Conservation (phyloP, 2,329 filamentous ascomycete species). For the Arthroderma sp. region DNA sequence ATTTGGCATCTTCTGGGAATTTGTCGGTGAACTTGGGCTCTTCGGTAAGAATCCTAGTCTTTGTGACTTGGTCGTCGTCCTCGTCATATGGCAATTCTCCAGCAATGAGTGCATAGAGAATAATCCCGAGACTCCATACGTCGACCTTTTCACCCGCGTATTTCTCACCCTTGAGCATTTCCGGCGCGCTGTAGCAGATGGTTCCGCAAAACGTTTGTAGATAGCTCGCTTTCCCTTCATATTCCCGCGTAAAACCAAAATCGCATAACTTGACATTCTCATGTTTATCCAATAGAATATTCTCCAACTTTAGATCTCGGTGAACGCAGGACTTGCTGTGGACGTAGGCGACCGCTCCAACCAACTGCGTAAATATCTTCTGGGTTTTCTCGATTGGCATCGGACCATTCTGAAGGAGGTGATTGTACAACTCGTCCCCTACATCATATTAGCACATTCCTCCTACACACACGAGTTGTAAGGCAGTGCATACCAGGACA, state of each 20-base stretch:
- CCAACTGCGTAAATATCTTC: slow-evolving; percentile 89
- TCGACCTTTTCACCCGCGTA: slow-evolving; percentile 97
- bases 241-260: slow-evolving; percentile 95
- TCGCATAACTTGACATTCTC: slow-evolving; percentile 97
- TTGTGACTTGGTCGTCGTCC: slow-evolving; percentile 79
- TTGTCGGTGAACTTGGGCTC: slow-evolving; percentile 77
- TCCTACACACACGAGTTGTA: background rate
- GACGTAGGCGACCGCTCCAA: slow-evolving; percentile 89
- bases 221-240: slow-evolving; percentile 88
- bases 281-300: slow-evolving; percentile 89
- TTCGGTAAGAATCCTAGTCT: slow-evolving; percentile 68
- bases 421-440: slow-evolving; percentile 97
- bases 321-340: slow-evolving; percentile 93
- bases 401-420: slow-evolving; percentile 75
- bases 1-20: slow-evolving; percentile 63
- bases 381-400: slow-evolving; percentile 78
- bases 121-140: slow-evolving; percentile 93
- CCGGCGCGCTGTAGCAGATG: slow-evolving; percentile 91
- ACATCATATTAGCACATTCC: slow-evolving; percentile 12
- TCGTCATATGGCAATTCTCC: slow-evolving; percentile 88
- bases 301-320: slow-evolving; percentile 90
- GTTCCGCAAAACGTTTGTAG: slow-evolving; percentile 96
- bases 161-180: slow-evolving; percentile 97
- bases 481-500: slow-evolving; percentile 57
- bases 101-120: slow-evolving; percentile 70